Base-by-base conservation (phyloP, 1,284 basidiomycete genomes). In the Puccinia hordei region DNA sequence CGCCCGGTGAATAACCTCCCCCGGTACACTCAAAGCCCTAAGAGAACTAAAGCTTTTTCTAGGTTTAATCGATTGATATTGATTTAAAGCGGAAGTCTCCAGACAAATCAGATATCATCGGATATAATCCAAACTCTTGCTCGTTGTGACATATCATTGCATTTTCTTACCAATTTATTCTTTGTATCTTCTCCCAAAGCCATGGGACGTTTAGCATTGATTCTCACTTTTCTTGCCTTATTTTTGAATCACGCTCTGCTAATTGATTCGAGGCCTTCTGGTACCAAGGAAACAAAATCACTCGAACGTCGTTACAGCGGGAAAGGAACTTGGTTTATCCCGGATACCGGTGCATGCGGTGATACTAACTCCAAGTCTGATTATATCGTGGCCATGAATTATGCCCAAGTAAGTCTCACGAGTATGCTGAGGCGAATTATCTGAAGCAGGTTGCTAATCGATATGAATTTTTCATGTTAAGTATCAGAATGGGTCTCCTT, bases 371-470 rank as follows among this genome's bases (percentile, higher is more conserved):
- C 55, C 12, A 49, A 72, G 22, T 33, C 53, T 2, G 77, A 80
- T 49, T 80, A 63, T 63, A 80, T 80, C n/a, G 77, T 80, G 10
- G 77, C 77, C 0, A 72, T 80, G 69, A 80, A 73, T 59, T 72
- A 72, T 63, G 41, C 68, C 30, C 77, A 80, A 73, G 77, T 73
- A 68, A 57, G 75, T 71, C 33, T 41, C 35, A 59, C 33, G 4
- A 44, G 24, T 10, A 71, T 5, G 10, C 12, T 53, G 27, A 17
- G 5, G 5, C 46, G 19, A 4, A 10, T 9, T 22, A 9, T 65
- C 3, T 41, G 30, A 15, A 59, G 15, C 19, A 4, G 33, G 35
- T 30, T 65, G 24, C 24, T 69, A 22, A 69, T 27, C 44, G 27
- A 24, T 46, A 3, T 51, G 33, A 22, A 13, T 35, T 55, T 59